Evolutionary conservation across 495 filamentous ascomycete genomes (phyloP), one percentile per base, ranked within the genome.

Genomic region (Penicillium verhagenii): DNA sequence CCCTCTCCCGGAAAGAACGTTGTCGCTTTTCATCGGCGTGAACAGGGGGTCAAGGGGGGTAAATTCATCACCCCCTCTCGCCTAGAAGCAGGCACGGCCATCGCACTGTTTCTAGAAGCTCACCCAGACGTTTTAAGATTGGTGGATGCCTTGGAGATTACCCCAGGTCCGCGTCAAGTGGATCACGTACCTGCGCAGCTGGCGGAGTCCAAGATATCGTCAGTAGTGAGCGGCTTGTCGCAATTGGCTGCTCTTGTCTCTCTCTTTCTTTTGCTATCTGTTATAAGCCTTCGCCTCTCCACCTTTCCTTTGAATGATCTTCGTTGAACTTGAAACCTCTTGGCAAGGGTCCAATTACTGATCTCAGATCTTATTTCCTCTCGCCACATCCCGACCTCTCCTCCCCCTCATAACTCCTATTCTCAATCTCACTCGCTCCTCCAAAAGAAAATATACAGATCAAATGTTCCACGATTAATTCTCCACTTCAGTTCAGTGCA

Each of bases 161-260:
- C 65, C 65, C 65, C 65, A 68, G 65, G 62, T 66, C 65, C 54
- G 52, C 56, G 25, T 37, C 39, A 56, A 60, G 58, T 57, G 61
- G 61, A 58, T 62, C 50, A 62, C 49, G 65, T 67, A 67, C 65
- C 65, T 67, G 65, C 65, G 65, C 65, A 57, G 39, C 53, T 59
- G 58, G 56, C 48, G 46, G 54, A 60, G 47, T 58, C 51, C 58
- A 65, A 63, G 61, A 68, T 68, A 68, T 68, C 65, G 62, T 68
- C 65, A 65, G 54, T 60, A 48, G 51, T 51, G 57, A 35, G 54
- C 23, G 37, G 21, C 62, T 63, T 68, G 65, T 68, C 65, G 65
- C 63, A 58, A 68, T 68, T 68, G 65, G 62, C 54, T 60, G 23
- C 8, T 18, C 18, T 19, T 20, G 33, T 20, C 53, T 33, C 38